A percentile compares a stretch with the other conserved stretches of the same genome.
phyloP scores from a whole-genome alignment of 495 filamentous ascomycete genomes.

The Penicillium verhagenii region DNA sequence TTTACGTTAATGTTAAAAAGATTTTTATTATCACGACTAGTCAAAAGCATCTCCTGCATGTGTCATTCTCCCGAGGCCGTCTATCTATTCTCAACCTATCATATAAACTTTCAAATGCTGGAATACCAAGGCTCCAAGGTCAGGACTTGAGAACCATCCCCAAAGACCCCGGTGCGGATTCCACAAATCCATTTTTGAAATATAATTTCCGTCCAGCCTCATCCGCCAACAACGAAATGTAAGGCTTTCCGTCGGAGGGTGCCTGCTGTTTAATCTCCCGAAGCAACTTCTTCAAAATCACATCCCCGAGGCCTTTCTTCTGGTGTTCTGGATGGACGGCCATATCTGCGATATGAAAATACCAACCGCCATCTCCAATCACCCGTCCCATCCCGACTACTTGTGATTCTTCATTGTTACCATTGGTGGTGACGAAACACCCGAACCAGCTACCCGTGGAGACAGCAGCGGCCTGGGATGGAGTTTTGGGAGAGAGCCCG shows the following conservation, averaged over 20 bases:
- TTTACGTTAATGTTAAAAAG: no score
- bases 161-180: conserved; percentile 29
- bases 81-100: no score
- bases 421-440: conserved; percentile 36
- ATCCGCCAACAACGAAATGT: conserved; percentile 49
- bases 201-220: conserved; percentile 45
- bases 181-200: conserved; percentile 47
- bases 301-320: conserved; percentile 48
- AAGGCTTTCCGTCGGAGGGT: conserved; percentile 35
- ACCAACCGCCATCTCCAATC: conserved; percentile 54
- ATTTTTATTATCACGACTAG: not conserved
- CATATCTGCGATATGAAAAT: conserved; percentile 55
- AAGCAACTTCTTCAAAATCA: conserved; percentile 44
- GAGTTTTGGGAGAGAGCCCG: conserved; percentile 36
- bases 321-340: conserved; percentile 49
- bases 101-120: no score
- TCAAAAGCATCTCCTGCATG: not conserved
- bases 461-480: conserved; percentile 34
- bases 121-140: no score
- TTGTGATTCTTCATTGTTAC: not conserved
- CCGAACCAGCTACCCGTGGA: conserved; percentile 41
- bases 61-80: no score
- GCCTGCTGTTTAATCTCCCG: conserved; percentile 36
- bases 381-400: conserved; percentile 52
- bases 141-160: conserved; percentile 23